A percentile compares a stretch with the other conserved stretches of the same genome.
phyloP scores from a whole-genome alignment of 306 rosid genomes.

The Canavalia ensiformis region DNA sequence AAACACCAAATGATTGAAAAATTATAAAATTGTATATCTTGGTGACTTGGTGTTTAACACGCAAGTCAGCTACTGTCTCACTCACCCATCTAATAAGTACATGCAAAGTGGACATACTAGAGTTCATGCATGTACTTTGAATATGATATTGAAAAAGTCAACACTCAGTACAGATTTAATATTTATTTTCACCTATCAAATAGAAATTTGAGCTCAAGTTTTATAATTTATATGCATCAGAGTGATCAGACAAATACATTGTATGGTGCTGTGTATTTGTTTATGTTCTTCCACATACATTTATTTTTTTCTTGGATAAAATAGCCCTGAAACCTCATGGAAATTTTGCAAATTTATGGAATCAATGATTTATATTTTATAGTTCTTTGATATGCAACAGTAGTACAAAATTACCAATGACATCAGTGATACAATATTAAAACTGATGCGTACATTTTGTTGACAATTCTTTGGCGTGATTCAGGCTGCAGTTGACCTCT shows the following conservation, averaged over 20 bases:
- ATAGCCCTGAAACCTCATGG: neutral
- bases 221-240: neutral
- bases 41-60: neutral
- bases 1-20: neutral
- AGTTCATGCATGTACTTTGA: conserved; percentile 20
- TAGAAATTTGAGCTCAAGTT: conserved; percentile 22
- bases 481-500: conserved; percentile 55
- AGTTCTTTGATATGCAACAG: conserved; percentile 10
- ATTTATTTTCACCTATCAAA: conserved; percentile 3
- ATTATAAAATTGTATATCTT: neutral
- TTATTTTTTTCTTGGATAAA: neutral
- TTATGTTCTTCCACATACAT: conserved; percentile 2
- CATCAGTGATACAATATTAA: conserved; percentile 25
- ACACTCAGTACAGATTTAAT: neutral
- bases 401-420: neutral
- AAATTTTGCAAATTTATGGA: neutral
- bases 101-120: conserved; percentile 36
- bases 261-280: conserved; percentile 22
- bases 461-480: conserved; percentile 65
- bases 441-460: conserved; percentile 58
- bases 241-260: neutral
- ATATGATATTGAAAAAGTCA: conserved; percentile 10
- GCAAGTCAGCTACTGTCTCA: neutral
- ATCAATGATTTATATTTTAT: conserved; percentile 12
- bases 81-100: conserved; percentile 3